Percentiles rank a stretch among this genome's conserved stretches.
These are phyloP conservation scores for Annulohypoxylon truncatum DNA, from an alignment of 2,329 filamentous ascomycete species.

Conservation along the genomic window DNA sequence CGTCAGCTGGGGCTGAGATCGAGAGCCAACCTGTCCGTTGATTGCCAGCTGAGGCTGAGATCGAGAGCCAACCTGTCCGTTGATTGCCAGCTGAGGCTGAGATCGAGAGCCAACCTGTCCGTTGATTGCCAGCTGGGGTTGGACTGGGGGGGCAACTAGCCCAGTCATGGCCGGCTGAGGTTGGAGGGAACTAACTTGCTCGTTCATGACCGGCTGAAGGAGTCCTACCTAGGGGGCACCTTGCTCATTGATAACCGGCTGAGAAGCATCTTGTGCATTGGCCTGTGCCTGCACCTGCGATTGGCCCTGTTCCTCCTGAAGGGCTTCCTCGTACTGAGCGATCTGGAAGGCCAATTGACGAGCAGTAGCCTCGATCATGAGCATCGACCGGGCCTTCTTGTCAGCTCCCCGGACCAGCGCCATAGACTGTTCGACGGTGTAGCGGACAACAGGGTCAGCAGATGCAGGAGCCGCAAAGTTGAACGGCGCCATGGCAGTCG, in stretches of 20 bases:
- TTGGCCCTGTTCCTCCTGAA: constrained; percentile 47
- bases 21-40: too few species aligned
- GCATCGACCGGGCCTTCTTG: constrained; percentile 59
- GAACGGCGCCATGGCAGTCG: constrained; percentile 48
- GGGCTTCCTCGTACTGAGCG: constrained; percentile 61
- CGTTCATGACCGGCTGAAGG: background rate
- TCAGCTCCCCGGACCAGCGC: constrained; percentile 58
- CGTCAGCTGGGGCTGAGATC: too few species aligned
- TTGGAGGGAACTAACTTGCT: background rate
- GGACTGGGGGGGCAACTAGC: too few species aligned
- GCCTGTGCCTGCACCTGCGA: constrained; percentile 37
- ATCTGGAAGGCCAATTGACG: constrained; percentile 66
- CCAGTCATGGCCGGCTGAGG: too few species aligned
- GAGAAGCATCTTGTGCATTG: constrained; percentile 37
- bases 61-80: too few species aligned
- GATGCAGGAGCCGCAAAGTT: constrained; percentile 50
- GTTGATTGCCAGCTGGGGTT: too few species aligned
- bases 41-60: too few species aligned
- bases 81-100: too few species aligned
- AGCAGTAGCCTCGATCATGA: constrained; percentile 65
- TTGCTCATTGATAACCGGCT: constrained; percentile 46
- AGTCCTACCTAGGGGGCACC: constrained; percentile 43
- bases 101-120: too few species aligned
- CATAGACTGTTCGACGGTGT: constrained; percentile 60
- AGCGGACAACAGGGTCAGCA: constrained; percentile 55